phyloP scores from a whole-genome alignment of 495 filamentous ascomycete species.

The Copromyces sp. region DNA sequence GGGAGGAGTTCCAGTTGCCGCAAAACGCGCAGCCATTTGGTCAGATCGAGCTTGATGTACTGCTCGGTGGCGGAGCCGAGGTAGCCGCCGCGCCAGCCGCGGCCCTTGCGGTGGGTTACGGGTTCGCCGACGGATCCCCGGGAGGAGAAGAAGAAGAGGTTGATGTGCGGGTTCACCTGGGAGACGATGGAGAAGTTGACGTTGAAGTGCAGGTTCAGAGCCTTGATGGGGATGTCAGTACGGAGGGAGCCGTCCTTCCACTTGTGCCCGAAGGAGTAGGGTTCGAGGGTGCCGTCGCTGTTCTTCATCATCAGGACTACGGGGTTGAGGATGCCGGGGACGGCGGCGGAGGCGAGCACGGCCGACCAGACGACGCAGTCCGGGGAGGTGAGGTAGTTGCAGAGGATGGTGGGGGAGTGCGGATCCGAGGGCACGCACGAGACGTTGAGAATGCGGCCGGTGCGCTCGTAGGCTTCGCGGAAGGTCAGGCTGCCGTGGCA shows the following conservation, averaged over 20 bases:
- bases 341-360: slow-evolving; percentile 87
- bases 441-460: slow-evolving; percentile 89
- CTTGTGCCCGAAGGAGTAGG: slow-evolving; percentile 91
- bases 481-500: slow-evolving; percentile 84
- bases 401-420: slow-evolving; percentile 80
- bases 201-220: slow-evolving; percentile 91
- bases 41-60: slow-evolving; percentile 88
- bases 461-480: slow-evolving; percentile 86
- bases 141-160: slow-evolving; percentile 95
- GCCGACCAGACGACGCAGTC: slow-evolving; percentile 99
- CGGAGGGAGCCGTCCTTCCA: slow-evolving; percentile 95
- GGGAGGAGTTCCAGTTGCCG: slow-evolving; percentile 87
- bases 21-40: slow-evolving; percentile 92
- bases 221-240: slow-evolving; percentile 91
- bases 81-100: slow-evolving; percentile 94
- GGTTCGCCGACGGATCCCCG: slow-evolving; percentile 84
- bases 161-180: slow-evolving; percentile 96
- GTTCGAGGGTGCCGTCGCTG: slow-evolving; percentile 51
- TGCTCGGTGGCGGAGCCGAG: slow-evolving; percentile 86
- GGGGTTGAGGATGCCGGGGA: slow-evolving; percentile 91
- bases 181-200: slow-evolving; percentile 94
- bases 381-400: slow-evolving; percentile 87
- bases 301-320: slow-evolving; percentile 96
- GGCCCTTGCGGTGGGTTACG: slow-evolving; percentile 85
- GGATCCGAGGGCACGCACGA: slow-evolving; percentile 96